Percentiles rank a stretch among this genome's conserved stretches.
phyloP scores from a whole-genome alignment of 2,329 filamentous ascomycete species.

The Phialophora verrucosa region DNA sequence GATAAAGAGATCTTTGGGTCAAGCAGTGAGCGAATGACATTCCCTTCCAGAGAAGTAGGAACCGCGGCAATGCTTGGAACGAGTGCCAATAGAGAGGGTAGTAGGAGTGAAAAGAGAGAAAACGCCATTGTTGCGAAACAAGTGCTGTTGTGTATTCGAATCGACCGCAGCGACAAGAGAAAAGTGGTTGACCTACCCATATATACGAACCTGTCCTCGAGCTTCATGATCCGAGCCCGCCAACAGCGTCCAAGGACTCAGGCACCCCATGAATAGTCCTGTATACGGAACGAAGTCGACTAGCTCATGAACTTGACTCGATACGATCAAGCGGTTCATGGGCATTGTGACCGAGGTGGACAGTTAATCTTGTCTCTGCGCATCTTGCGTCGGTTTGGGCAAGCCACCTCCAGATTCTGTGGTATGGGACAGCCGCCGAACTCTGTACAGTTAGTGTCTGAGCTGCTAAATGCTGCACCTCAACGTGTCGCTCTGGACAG shows the following conservation, averaged over 20 bases:
- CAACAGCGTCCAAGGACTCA: background rate
- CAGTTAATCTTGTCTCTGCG: background rate
- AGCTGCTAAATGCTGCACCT: background rate
- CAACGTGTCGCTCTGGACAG: background rate
- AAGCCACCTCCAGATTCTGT: background rate
- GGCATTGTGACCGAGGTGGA: background rate
- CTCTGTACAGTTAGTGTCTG: background rate
- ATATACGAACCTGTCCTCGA: conserved; percentile 7
- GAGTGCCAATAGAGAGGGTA: conserved; percentile 4
- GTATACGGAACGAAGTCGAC: background rate
- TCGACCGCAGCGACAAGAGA: background rate
- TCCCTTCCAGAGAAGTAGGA: conserved; percentile 8
- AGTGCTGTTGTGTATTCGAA: background rate
- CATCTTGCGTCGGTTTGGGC: background rate
- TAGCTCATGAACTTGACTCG: conserved; percentile 2
- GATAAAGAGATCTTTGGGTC: conserved; percentile 46
- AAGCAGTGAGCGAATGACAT: conserved; percentile 13
- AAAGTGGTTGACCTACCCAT: background rate
- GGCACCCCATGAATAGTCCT: background rate
- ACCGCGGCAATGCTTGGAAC: background rate
- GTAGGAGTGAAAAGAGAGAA: conserved; percentile 1
- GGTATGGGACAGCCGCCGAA: background rate
- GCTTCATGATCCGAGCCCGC: background rate
- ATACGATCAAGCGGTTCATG: background rate
- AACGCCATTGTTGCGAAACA: background rate